Percentiles rank a stretch among this genome's conserved stretches.
These are phyloP conservation scores for Malus sieversii DNA, from an alignment of 306 rosid genomes.

Conservation along the genomic window DNA sequence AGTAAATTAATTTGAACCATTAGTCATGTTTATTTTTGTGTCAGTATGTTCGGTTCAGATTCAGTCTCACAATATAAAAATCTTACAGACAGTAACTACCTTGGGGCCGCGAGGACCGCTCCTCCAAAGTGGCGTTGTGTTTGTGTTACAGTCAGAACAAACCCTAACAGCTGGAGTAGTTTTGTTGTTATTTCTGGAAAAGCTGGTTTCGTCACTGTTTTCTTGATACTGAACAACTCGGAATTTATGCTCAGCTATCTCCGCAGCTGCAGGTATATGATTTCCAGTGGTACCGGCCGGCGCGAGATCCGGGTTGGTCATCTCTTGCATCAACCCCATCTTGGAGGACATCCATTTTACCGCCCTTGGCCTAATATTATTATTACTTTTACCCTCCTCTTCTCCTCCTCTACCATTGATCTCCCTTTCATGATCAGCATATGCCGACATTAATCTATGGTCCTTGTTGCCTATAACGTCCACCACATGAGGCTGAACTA, in stretches of 20 bases:
- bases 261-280: neutral
- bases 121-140: conserved; percentile 86
- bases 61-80: neutral
- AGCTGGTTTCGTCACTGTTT: conserved; percentile 24
- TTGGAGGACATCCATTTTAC: conserved; percentile 66
- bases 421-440: neutral
- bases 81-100: conserved; percentile 24
- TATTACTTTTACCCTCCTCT: conserved; percentile 9
- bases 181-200: conserved; percentile 11
- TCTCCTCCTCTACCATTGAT: conserved; percentile 13
- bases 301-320: conserved; percentile 25
- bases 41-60: neutral
- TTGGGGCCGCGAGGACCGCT: conserved; percentile 96
- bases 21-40: neutral
- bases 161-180: conserved; percentile 39
- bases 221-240: conserved; percentile 14
- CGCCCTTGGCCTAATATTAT: conserved; percentile 23
- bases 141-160: conserved; percentile 78
- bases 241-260: neutral
- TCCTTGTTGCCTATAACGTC: conserved; percentile 9
- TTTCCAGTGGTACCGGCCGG: neutral
- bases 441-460: neutral
- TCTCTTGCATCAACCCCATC: conserved; percentile 63
- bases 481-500: conserved; percentile 17
- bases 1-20: neutral